These are phyloP conservation scores for Kurtzmaniella quercitrusa DNA, from an alignment of 1,139 yeast species.

Conservation along the genomic window DNA sequence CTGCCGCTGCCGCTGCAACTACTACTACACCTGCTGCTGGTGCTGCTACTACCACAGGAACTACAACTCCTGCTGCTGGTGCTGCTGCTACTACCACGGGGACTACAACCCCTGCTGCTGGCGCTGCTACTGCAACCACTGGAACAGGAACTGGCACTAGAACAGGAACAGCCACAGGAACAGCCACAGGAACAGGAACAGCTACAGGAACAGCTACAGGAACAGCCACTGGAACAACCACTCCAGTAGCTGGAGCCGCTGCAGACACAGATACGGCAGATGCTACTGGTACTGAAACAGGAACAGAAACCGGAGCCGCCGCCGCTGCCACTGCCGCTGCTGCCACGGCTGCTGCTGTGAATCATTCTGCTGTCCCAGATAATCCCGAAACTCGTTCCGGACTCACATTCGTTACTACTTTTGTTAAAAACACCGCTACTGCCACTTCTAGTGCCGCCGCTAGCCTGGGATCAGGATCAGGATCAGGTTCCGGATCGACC, in stretches of 20 bases:
- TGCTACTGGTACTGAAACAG: slow-evolving; percentile 7
- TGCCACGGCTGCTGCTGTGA: background rate
- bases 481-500: slow-evolving; percentile 9
- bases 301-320: background rate
- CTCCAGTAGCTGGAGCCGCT: background rate
- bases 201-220: slow-evolving; percentile 9
- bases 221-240: slow-evolving; percentile 5
- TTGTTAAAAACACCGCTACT: slow-evolving; percentile 9
- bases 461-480: slow-evolving; percentile 9
- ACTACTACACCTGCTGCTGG: slow-evolving; percentile 12
- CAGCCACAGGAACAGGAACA: slow-evolving; percentile 4
- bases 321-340: slow-evolving; percentile 8
- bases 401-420: slow-evolving; percentile 16
- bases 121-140: slow-evolving; percentile 1
- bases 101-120: slow-evolving; percentile 7
- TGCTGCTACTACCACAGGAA: slow-evolving; percentile 10
- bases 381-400: slow-evolving; percentile 10
- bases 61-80: slow-evolving; percentile 9
- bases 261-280: slow-evolving; percentile 1
- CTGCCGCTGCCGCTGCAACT: slow-evolving; percentile 11
- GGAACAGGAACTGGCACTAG: slow-evolving; percentile 1
- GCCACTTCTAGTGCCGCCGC: slow-evolving; percentile 4
- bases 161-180: slow-evolving; percentile 3
- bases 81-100: slow-evolving; percentile 9
- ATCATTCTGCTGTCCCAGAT: slow-evolving; percentile 6